Evolutionary conservation across 805 yeast genomes (phyloP).

Genomic region (Schwanniomyces sp.): DNA sequence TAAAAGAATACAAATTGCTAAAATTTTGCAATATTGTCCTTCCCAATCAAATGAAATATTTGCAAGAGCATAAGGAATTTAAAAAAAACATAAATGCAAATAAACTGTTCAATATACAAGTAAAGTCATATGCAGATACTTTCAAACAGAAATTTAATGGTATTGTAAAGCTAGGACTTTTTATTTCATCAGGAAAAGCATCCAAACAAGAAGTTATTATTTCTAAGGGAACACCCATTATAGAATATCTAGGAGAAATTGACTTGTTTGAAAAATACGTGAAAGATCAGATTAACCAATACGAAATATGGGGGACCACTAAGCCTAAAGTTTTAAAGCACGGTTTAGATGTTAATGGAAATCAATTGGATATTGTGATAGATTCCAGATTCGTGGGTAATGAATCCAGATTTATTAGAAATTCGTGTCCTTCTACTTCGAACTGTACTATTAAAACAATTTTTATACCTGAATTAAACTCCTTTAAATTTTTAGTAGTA

Average conservation of each 20-base stretch:
- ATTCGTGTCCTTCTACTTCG: constrained; percentile 62
- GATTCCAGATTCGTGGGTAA: constrained; percentile 85
- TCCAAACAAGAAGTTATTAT: constrained; percentile 19
- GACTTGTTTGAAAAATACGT: constrained; percentile 65
- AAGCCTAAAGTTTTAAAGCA: constrained; percentile 39
- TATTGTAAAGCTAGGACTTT: constrained; percentile 66
- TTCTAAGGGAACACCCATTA: constrained; percentile 49
- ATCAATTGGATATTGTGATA: constrained; percentile 55
- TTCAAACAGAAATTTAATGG: constrained; percentile 65
- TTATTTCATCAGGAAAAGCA: constrained; percentile 24
- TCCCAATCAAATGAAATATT: constrained; percentile 33
- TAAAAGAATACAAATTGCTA: constrained; percentile 24
- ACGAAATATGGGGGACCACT: constrained; percentile 69
- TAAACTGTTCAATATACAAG: constrained; percentile 38
- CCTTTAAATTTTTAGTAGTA: constrained; percentile 52
- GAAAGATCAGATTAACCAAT: constrained; percentile 71
- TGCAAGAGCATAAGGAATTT: constrained; percentile 35
- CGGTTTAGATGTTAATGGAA: constrained; percentile 5
- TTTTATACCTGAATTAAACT: constrained; percentile 36
- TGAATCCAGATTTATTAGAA: constrained; percentile 68
- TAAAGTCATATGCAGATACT: constrained; percentile 59
- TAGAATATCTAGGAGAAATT: constrained; percentile 73
- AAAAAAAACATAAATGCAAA: constrained; percentile 18
- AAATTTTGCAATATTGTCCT: constrained; percentile 30
- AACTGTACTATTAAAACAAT: constrained; percentile 65